Evolutionary conservation across 208 protist species (phyloP).

Genomic region (Trypanosoma lewisi): DNA sequence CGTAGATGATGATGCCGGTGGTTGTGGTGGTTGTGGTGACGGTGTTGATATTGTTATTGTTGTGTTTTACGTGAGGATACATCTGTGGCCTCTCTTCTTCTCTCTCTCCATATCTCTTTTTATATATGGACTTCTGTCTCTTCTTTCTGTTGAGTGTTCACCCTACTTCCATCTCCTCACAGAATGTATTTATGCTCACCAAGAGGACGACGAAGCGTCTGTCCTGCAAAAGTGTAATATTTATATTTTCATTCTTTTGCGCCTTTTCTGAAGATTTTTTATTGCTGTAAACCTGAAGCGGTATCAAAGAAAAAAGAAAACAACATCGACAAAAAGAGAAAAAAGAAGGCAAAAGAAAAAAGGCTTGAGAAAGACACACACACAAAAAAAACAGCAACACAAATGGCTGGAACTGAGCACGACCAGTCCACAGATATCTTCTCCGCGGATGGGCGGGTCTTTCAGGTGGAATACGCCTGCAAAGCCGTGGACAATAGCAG

Average conservation of each 20-base stretch:
- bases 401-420: slow-evolving; percentile 87
- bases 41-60: not conserved
- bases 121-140: no score
- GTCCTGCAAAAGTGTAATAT: no score
- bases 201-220: no score
- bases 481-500: slow-evolving; percentile 99
- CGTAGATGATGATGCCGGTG: not conserved
- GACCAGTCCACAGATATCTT: slow-evolving; percentile 98
- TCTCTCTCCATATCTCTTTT: no score
- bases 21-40: not conserved
- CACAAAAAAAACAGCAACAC: slow-evolving; percentile 7
- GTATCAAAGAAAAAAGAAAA: slow-evolving; percentile 1
- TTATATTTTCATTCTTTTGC: slow-evolving; percentile 13
- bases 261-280: not conserved
- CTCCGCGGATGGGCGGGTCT: slow-evolving; percentile 98
- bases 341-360: not conserved
- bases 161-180: no score
- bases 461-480: slow-evolving; percentile 99
- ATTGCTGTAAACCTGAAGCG: not conserved
- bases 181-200: no score
- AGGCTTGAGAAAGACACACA: slow-evolving; percentile 8
- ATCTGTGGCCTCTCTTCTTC: no score
- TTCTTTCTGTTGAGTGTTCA: no score
- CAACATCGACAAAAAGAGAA: not conserved
- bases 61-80: no score